Base-by-base conservation (phyloP, 306 rosid genomes). In the Glycine soja region DNA sequence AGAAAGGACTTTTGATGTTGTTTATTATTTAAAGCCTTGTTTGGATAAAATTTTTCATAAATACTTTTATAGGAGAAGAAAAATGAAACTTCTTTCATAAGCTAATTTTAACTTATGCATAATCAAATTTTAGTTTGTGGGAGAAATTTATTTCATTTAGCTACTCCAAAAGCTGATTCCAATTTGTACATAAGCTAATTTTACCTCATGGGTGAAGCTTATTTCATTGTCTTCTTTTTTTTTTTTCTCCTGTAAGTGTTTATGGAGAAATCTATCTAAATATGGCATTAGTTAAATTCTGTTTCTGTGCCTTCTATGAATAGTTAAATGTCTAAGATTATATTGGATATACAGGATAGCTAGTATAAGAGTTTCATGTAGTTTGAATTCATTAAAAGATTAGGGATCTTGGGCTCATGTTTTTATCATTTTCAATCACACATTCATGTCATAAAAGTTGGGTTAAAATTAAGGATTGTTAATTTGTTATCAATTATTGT, bases 381-480 rank as follows among this genome's bases (percentile, higher is more conserved):
- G 45, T 16, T 6, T 19, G 42, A 18, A 13, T 10, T 51, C 47
- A 58, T 47, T 10, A 47, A 48, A 61, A 15, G 34, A 18, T 8
- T 15, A 52, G 40, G 64, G 57, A n/a, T 74, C 57, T 32, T 36
- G 40, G 50, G 18, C 19, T 76, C 38, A 52, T 50, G 38, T 61
- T 72, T 51, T 46, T 38, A 51, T 79, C 45, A 75, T 11, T 74
- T 58, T 43, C 10, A 51, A 47, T 50, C 10, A 34, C 46, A n/a
- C 24, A 11, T 67, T 73, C 53, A 53, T 73, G 76, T n/a, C 38
- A 10, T 9, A 8, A 13, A 76, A 24, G 61, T 53, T 2, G 6
- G 13, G 8, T 19, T 79, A 52, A n/a, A 36, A 56, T 42, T 57
- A 50, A 70, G 47, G 48, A 53, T 64, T 19, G 62, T 46, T 9